Evolutionary conservation across 257 asterid species (phyloP).

Genomic region (Buddleja alternifolia): DNA sequence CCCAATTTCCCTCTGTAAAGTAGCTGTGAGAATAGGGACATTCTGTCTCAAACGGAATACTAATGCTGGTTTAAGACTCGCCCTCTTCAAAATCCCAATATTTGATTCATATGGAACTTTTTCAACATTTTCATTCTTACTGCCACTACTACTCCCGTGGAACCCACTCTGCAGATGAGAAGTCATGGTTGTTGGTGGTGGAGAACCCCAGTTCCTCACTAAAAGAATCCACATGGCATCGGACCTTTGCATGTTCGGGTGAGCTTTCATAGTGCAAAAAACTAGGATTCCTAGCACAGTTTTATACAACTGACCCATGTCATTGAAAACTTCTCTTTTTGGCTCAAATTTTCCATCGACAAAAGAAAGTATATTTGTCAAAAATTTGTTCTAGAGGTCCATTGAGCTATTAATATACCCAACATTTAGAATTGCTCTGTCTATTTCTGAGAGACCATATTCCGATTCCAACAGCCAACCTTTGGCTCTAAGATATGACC

Average conservation of each 20-base stretch:
- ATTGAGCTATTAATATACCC: conserved; percentile 17
- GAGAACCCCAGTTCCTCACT: conserved; percentile 14
- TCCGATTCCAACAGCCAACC: conserved; percentile 24
- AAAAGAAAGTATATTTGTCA: conserved; percentile 20
- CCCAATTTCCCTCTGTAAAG: background rate
- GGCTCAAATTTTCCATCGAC: background rate
- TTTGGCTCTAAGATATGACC: conserved; percentile 21
- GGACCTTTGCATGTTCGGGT: background rate
- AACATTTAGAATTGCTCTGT: conserved; percentile 14
- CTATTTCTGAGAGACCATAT: conserved; percentile 13
- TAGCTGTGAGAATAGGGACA: conserved; percentile 3
- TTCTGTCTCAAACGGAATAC: background rate
- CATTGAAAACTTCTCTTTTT: conserved; percentile 17
- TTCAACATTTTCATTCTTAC: conserved; percentile 12
- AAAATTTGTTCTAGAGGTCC: conserved; percentile 9
- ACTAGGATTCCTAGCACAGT: conserved; percentile 13
- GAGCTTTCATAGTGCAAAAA: background rate
- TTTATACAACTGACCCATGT: conserved; percentile 15
- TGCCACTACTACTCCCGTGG: no score
- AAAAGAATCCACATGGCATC: conserved; percentile 28
- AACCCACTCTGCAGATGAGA: background rate
- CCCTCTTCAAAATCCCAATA: conserved; percentile 6
- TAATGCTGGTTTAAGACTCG: background rate
- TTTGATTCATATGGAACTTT: background rate
- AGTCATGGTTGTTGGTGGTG: conserved; percentile 7